These are phyloP conservation scores for Quercus phellos DNA, from an alignment of 331 rosid genomes.

Conservation along the genomic window DNA sequence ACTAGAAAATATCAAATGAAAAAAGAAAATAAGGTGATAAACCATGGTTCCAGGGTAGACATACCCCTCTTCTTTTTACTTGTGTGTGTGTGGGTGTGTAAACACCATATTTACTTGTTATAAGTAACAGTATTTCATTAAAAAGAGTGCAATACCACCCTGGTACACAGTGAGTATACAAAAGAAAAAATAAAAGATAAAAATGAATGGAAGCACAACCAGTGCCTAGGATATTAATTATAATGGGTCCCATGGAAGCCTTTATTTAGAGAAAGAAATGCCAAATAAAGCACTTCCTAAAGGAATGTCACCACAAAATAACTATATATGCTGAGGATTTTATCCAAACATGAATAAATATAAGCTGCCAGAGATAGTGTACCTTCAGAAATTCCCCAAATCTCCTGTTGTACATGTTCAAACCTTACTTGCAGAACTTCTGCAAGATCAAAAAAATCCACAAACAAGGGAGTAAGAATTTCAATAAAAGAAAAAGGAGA, in stretches of 20 bases:
- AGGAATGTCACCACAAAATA: conserved; percentile 12
- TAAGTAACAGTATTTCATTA: too few relatives aligned
- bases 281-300: neutral
- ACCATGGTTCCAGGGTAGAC: too few relatives aligned
- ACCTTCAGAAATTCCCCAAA: conserved; percentile 60
- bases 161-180: too few relatives aligned
- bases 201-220: too few relatives aligned
- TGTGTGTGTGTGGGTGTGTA: too few relatives aligned
- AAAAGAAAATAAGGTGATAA: neutral
- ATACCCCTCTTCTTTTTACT: too few relatives aligned
- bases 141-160: too few relatives aligned
- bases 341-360: neutral
- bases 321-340: neutral
- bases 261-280: too few relatives aligned
- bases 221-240: too few relatives aligned
- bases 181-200: too few relatives aligned
- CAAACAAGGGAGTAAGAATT: conserved; percentile 18
- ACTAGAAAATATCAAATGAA: neutral
- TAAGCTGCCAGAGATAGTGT: conserved; percentile 11
- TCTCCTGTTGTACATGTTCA: conserved; percentile 48
- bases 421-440: conserved; percentile 77
- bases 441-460: conserved; percentile 36
- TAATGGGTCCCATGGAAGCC: too few relatives aligned
- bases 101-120: too few relatives aligned
- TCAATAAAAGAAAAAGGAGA: neutral